A percentile compares a stretch with the other conserved stretches of the same genome.
phyloP scores from a whole-genome alignment of 2,329 filamentous ascomycete genomes.

The Colletotrichum shisoi region DNA sequence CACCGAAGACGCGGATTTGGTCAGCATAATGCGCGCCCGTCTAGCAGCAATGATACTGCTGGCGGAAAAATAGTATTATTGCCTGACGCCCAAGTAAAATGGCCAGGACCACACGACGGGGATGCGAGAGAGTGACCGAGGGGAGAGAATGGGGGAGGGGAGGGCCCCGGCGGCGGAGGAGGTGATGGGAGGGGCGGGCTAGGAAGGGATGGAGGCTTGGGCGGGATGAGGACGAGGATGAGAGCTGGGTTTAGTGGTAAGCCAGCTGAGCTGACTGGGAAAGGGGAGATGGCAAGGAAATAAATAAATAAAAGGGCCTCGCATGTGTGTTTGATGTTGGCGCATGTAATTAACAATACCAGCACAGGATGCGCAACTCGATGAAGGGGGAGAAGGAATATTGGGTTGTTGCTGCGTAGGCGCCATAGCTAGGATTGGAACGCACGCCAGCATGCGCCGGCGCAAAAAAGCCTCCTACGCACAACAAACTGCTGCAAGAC shows the following conservation, averaged over 20 bases:
- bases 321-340: constrained; percentile 16
- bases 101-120: constrained; percentile 29
- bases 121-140: constrained; percentile 13
- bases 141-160: background rate
- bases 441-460: constrained; percentile 14
- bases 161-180: background rate
- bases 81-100: constrained; percentile 36
- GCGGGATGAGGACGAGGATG: constrained; percentile 4
- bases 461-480: constrained; percentile 28
- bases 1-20: constrained; percentile 32
- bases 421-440: background rate
- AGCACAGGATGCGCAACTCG: background rate
- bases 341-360: background rate
- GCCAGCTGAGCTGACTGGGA: constrained; percentile 9
- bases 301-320: constrained; percentile 10
- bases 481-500: background rate
- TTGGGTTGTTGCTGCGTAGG: background rate
- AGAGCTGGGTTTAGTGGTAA: constrained; percentile 15
- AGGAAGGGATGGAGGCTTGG: constrained; percentile 4
- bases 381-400: constrained; percentile 17
- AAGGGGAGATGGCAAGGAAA: background rate
- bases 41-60: constrained; percentile 8
- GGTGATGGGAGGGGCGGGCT: background rate
- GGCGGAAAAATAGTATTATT: constrained; percentile 26
- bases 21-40: constrained; percentile 35